Percentiles rank a stretch among this genome's conserved stretches.
These are phyloP conservation scores for Umbelopsis ramanniana DNA, from an alignment of 192 early-diverging fungal genomes.

Conservation along the genomic window DNA sequence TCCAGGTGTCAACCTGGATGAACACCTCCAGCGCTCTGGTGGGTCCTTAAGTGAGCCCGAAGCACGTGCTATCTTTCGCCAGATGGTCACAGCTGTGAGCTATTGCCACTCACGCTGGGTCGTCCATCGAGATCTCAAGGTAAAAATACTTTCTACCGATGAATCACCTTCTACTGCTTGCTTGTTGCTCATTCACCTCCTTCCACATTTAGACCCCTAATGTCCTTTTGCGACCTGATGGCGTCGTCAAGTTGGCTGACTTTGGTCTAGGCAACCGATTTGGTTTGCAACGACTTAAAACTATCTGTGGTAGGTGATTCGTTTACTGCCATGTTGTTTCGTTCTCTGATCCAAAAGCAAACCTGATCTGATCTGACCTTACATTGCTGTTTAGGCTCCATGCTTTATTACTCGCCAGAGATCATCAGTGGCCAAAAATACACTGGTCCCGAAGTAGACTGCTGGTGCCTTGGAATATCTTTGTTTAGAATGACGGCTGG, in stretches of 20 bases:
- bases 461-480: conserved; percentile 93
- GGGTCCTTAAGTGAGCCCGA: conserved; percentile 84
- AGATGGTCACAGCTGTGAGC: conserved; percentile 79
- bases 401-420: conserved; percentile 90
- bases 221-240: conserved; percentile 75
- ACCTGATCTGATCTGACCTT: conserved; percentile 17
- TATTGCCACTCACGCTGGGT: conserved; percentile 76
- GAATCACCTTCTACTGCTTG: background rate
- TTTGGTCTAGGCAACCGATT: conserved; percentile 91
- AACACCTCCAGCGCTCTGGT: conserved; percentile 78
- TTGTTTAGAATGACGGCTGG: conserved; percentile 81
- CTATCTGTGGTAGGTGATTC: conserved; percentile 77
- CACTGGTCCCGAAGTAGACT: conserved; percentile 92
- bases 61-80: conserved; percentile 84
- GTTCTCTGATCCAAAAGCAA: background rate
- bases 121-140: conserved; percentile 89
- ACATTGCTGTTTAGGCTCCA: conserved; percentile 64
- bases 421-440: conserved; percentile 92
- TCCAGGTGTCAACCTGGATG: conserved; percentile 84
- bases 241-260: conserved; percentile 84
- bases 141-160: conserved; percentile 43
- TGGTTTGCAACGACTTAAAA: conserved; percentile 69
- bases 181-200: background rate
- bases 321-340: background rate
- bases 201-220: conserved; percentile 61